Base-by-base conservation (phyloP, 2,329 filamentous ascomycete genomes). In the Aspergillus sp. region DNA sequence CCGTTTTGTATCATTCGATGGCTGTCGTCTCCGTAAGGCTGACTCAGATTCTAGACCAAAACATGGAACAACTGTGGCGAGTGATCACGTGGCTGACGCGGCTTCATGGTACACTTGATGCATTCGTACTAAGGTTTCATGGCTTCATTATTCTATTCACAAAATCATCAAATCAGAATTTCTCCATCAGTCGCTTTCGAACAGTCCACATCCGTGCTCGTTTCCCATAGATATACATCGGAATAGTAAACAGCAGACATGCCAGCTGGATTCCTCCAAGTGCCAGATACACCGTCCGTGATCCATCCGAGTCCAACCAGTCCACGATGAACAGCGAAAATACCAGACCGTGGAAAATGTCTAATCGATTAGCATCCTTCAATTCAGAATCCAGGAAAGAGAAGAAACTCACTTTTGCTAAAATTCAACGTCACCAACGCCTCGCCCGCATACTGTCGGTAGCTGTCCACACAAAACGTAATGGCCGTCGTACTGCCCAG, bases 191-290 rank as follows among this genome's bases (percentile, higher is more conserved):
- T 53, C 87, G 89, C 75, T 78, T 87, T 50, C 87, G 74, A 8
- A 90, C 88, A 1, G 90, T 97, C 91, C 90, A 96, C 88, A 96
- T 95, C 12, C 91, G 76, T 11, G 85, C 83, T 44, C 90, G 73
- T 75, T 97, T 97, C 12, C 91, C 91, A 59, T 82, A 96, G 13
- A 97, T 87, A 63, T 93, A 97, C 86, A 97, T 89, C 1, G 91
- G 91, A 43, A 96, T 83, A 1, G 89, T 86, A 42, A 77, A 81
- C 3, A 88, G 58, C 63, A 95, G 74, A 43, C 85, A 78, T 9
- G 81, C 79, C 30, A 96, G 67, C 67, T 97, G 91, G 27, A 97
- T 93, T 27, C 90, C 77, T 3, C 91, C 91, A 41, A 96, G 77
- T 58, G 83, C 88, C 36, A 95, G 69, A 60, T 88, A 97, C 0